A percentile compares a stretch with the other conserved stretches of the same genome.
These are phyloP conservation scores for Sungouiella blattae DNA, from an alignment of 805 yeast species.

Conservation along the genomic window DNA sequence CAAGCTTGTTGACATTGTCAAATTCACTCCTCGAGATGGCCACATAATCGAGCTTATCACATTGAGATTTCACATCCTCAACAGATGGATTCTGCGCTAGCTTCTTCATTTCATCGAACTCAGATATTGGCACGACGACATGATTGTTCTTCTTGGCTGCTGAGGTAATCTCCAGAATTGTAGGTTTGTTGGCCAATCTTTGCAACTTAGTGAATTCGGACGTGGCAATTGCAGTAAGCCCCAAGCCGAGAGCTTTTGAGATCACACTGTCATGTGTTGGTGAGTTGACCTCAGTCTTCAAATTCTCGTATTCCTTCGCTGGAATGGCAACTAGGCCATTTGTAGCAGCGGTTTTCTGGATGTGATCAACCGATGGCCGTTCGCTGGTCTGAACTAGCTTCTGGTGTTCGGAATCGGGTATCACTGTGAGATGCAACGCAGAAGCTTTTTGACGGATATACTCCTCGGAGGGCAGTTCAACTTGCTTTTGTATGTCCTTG, in stretches of 20 bases:
- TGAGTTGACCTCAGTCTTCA: slow-evolving; percentile 1
- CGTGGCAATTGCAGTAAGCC: neutral
- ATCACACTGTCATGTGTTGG: neutral
- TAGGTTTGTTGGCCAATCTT: slow-evolving; percentile 13
- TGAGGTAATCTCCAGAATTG: slow-evolving; percentile 8
- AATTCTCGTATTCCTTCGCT: slow-evolving; percentile 2
- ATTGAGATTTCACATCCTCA: slow-evolving; percentile 16
- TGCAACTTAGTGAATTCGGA: slow-evolving; percentile 2
- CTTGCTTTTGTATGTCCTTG: neutral
- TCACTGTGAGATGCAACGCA: neutral
- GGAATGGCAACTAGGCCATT: slow-evolving; percentile 1
- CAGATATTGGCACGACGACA: slow-evolving; percentile 1
- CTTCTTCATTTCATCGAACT: slow-evolving; percentile 7
- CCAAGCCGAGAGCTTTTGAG: neutral
- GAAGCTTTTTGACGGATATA: neutral
- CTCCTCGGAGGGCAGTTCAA: neutral
- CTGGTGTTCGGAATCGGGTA: neutral
- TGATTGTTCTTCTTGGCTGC: slow-evolving; percentile 3
- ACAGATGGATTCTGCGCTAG: slow-evolving; percentile 14
- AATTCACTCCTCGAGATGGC: slow-evolving; percentile 10
- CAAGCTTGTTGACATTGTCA: neutral
- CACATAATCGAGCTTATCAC: slow-evolving; percentile 13
- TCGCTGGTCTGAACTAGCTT: slow-evolving; percentile 1
- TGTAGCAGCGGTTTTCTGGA: neutral
- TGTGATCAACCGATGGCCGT: neutral